Conservation (phyloP, 2,329 filamentous ascomycete genomes). For the Didymella glomerata region DNA sequence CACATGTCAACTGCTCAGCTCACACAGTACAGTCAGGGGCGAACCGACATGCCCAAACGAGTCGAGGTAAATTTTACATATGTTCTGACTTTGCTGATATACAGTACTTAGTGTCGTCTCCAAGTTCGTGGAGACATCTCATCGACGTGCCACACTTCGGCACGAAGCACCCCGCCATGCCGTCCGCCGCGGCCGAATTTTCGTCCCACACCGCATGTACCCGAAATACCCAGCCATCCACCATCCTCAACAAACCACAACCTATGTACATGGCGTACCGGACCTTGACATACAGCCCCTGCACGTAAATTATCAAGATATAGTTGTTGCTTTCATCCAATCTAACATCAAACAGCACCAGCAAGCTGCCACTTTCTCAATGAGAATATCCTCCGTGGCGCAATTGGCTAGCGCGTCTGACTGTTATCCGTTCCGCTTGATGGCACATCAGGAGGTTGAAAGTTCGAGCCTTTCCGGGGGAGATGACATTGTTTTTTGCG, state of each 20-base stretch:
- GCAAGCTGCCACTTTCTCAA: background rate
- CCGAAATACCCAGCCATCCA: background rate
- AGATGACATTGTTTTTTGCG: constrained; percentile 16
- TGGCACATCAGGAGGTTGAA: constrained; percentile 28
- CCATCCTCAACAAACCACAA: no score
- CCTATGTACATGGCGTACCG: no score
- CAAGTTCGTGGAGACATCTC: background rate
- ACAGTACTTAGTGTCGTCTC: background rate
- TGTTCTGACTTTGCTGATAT: background rate
- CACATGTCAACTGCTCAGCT: background rate
- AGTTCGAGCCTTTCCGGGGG: constrained; percentile 29
- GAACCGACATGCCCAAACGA: background rate
- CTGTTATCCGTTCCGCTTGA: constrained; percentile 55
- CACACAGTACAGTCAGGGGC: background rate
- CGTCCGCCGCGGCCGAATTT: no score
- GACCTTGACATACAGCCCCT: no score
- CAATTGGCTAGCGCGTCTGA: constrained; percentile 65
- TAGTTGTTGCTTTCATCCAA: no score
- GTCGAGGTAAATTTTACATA: background rate
- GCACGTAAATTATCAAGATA: no score
- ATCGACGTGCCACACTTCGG: no score
- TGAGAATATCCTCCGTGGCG: constrained; percentile 39
- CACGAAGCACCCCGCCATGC: no score
- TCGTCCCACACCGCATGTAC: background rate
- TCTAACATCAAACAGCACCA: background rate